Conservation (phyloP, 2,329 filamentous ascomycete genomes). For the Pyrenochaeta sp. region DNA sequence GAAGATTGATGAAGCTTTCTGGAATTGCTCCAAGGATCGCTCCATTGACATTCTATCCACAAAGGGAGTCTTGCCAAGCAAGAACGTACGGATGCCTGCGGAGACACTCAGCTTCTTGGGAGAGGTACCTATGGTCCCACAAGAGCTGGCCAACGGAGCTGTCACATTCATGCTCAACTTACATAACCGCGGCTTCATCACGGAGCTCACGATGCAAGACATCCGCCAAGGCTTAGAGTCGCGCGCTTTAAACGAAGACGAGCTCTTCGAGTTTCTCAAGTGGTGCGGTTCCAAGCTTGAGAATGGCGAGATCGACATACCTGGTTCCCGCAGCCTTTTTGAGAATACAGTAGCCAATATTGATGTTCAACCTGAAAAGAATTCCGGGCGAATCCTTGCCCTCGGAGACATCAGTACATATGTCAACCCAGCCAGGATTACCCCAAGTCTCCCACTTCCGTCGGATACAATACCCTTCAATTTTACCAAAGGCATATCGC, state of each 20-base stretch:
- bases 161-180: slow-evolving; percentile 81
- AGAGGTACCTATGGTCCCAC: slow-evolving; percentile 85
- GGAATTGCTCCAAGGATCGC: slow-evolving; percentile 81
- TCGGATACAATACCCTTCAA: slow-evolving; percentile 82
- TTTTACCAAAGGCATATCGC: slow-evolving; percentile 76
- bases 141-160: slow-evolving; percentile 72
- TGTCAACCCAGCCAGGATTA: slow-evolving; percentile 79
- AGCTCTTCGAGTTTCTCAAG: slow-evolving; percentile 82
- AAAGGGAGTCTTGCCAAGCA: slow-evolving; percentile 83
- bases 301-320: slow-evolving; percentile 74
- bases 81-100: slow-evolving; percentile 78
- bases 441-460: slow-evolving; percentile 81
- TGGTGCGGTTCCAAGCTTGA: slow-evolving; percentile 81
- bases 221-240: slow-evolving; percentile 83
- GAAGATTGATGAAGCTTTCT: slow-evolving; percentile 93
- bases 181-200: slow-evolving; percentile 85
- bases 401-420: slow-evolving; percentile 79
- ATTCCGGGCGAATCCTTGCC: slow-evolving; percentile 75
- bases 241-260: slow-evolving; percentile 79
- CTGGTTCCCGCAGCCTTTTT: slow-evolving; percentile 74
- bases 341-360: slow-evolving; percentile 79
- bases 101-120: slow-evolving; percentile 81
- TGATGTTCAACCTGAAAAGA: slow-evolving; percentile 59
- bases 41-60: slow-evolving; percentile 90
- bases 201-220: slow-evolving; percentile 84